phyloP scores from a whole-genome alignment of 163 green algal genomes.

The Coccomyxa subellipsoidea region DNA sequence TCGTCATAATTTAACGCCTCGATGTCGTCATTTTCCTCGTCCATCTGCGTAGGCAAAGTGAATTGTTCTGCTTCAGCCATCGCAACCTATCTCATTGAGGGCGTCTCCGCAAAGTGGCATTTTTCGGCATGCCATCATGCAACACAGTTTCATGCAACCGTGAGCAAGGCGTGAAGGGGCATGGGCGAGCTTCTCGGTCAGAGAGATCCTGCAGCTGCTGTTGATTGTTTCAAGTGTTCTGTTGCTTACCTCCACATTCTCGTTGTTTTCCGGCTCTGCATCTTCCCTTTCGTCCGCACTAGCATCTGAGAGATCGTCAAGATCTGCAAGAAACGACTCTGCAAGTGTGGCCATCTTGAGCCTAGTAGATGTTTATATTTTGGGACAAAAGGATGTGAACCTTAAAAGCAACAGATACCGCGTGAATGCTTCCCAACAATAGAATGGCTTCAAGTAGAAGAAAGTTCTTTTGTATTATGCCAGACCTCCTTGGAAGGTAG shows the following conservation, averaged over 20 bases:
- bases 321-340: constrained; percentile 82
- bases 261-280: constrained; percentile 37
- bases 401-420: neutral
- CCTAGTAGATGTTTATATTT: neutral
- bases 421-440: neutral
- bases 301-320: constrained; percentile 86
- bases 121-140: too few species aligned
- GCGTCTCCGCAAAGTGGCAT: too few species aligned
- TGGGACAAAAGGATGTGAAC: neutral
- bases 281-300: constrained; percentile 60
- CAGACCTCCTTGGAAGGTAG: too few species aligned
- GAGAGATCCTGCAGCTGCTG: too few species aligned
- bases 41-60: constrained; percentile 5
- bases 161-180: too few species aligned
- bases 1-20: constrained; percentile 81
- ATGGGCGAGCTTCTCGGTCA: too few species aligned
- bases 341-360: neutral
- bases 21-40: constrained; percentile 40
- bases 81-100: too few species aligned
- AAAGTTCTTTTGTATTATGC: too few species aligned
- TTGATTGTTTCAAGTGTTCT: too few species aligned
- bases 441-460: too few species aligned
- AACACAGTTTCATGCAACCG: too few species aligned
- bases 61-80: too few species aligned
- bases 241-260: constrained; percentile 12